Evolutionary conservation across 305 asterid species (phyloP), one percentile per base, ranked within the genome.

Genomic region (Rubia tinctorum): DNA sequence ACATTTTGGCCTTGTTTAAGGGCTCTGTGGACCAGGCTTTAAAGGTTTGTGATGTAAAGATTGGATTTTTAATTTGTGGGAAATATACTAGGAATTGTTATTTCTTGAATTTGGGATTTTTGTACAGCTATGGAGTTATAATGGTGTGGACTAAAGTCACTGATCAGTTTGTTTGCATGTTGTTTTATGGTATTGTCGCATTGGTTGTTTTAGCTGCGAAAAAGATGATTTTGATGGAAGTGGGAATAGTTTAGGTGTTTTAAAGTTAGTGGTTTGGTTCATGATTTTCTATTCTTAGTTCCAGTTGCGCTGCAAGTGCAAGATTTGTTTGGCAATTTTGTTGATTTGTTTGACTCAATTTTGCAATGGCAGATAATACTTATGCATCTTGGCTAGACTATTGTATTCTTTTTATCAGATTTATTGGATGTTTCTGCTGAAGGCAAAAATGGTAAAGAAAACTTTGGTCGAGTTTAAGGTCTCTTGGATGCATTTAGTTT

Each of bases 1-100:
- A 93, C 93, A 91, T 93, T 79, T 49, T 93, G 64, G 90, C 97
- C 23, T 96, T 94, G 80, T 86, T 78, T 72, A 86, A 80, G 25
- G 90, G 91, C 73, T 82, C 85, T 47, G 82, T 72, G 62, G 91
- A 89, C 64, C 68, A 84, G 30, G 80, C 27, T 80, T 82, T 85
- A 0, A 94, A 88, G 99, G 97, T 89, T 73, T 66, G 58, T 20
- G 14, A 0, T 68, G 22, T 39, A 12, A 39, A 56, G 8, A 37
- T 56, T 55, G 74, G 5, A 37, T 71, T 56, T 71, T 71, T 55
- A 47, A 37, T 8, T 40, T 53, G 49, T 30, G n/a, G 13, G 10
- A 68, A 44, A 45, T 23, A 45, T 45, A 30, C 34, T 30, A 30
- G 34, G 34, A 30, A 30, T 30, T 1, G 34, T 30, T 30, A 30